Evolutionary conservation across 495 filamentous ascomycete genomes (phyloP).

Genomic region (Aspergillus sclerotioniger): DNA sequence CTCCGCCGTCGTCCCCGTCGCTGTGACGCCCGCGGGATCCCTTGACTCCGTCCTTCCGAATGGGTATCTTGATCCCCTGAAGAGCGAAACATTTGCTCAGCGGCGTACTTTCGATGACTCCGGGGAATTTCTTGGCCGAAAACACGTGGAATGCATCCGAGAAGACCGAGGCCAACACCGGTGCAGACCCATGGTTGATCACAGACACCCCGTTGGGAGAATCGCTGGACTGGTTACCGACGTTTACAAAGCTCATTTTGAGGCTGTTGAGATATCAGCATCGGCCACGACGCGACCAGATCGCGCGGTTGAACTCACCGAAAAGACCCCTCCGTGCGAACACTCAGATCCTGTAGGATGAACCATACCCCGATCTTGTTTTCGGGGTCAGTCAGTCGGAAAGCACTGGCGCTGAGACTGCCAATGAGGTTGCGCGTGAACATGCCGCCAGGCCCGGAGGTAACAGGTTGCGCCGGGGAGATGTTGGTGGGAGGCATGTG

Average conservation of each 20-base stretch:
- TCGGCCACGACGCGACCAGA: not conserved
- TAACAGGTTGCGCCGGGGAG: constrained; percentile 41
- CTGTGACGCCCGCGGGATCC: constrained; percentile 57
- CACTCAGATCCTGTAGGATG: constrained; percentile 91
- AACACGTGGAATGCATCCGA: constrained; percentile 91
- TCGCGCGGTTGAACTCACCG: constrained; percentile 55
- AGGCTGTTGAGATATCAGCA: constrained; percentile 39
- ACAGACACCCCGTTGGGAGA: constrained; percentile 37
- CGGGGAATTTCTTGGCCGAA: constrained; percentile 96
- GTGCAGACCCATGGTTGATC: constrained; percentile 77
- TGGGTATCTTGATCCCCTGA: constrained; percentile 97
- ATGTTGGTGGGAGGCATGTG: constrained; percentile 38
- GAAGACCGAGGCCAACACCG: constrained; percentile 84
- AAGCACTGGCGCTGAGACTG: constrained; percentile 86
- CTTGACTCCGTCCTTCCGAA: constrained; percentile 78
- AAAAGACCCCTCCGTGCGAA: constrained; percentile 88
- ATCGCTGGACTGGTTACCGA: constrained; percentile 51
- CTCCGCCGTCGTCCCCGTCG: constrained; percentile 59
- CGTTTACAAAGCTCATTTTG: constrained; percentile 83
- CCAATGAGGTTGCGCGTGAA: constrained; percentile 96
- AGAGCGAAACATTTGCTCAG: constrained; percentile 91
- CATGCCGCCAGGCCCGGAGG: constrained; percentile 71
- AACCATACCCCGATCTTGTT: constrained; percentile 95
- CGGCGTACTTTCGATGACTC: constrained; percentile 91
- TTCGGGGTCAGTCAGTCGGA: constrained; percentile 75